Base-by-base conservation (phyloP, 331 rosid genomes). In the Acacia pycnantha region DNA sequence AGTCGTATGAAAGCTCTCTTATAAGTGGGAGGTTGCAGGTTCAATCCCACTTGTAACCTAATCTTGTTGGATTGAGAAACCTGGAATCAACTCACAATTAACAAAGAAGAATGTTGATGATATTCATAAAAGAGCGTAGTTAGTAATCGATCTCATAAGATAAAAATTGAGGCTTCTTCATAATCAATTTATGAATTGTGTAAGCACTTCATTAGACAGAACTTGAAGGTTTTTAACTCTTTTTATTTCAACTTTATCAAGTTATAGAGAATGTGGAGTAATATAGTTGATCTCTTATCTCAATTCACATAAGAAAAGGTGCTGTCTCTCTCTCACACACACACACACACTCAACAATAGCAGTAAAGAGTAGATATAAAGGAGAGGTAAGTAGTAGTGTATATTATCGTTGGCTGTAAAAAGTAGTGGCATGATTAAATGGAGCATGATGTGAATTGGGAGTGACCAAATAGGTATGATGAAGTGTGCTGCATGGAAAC, bases 401-500 rank as follows among this genome's bases (percentile, higher is more conserved):
- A 14, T 14, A 11, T 14, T 27, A 27, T 62, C 6, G 40, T 62
- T 62, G 40, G 21, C 37, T 14, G 69, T 27, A n/a, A 62, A 14
- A 62, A 62, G 69, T 22, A 21, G 65, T 22, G 29, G 1, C 64
- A 56, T 56, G 13, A 56, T 56, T 56, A 58, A 10, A 58, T n/a
- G 65, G 6, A n/a, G 65, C 31, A 22, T 58, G 27, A 58, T 61
- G 18, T 61, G 67, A 24, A 62, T 21, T 15, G 56, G 68, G 18
- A 61, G 37, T 26, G 68, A 62, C 10, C 29, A 27, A 62, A 62
- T 62, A 27, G 14, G 2, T 4, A 62, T 27, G 18, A 62, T 29
- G 94, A 90, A 86, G 90, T 82, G 92, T 80, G 61, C 22, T 94
- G 99, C 98, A 96, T 96, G 98, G 97, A 92, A 89, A 61, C 94